A percentile compares a stretch with the other conserved stretches of the same genome.
Evolutionary conservation across 2,329 filamentous ascomycete species (phyloP).

Genomic region (Tolypocladium ophioglossoides): DNA sequence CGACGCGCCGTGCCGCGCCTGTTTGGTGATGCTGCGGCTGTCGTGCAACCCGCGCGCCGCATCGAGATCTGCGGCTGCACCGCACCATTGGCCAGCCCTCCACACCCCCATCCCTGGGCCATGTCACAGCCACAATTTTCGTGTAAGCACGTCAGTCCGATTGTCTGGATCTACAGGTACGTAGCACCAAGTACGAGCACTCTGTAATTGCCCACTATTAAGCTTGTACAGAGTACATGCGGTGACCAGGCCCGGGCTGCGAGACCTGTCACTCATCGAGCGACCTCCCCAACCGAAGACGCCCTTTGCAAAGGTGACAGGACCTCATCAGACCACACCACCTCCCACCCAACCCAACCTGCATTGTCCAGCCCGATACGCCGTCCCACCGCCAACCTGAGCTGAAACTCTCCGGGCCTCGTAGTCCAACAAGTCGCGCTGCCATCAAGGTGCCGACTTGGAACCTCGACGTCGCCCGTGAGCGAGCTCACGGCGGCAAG

Average conservation of each 20-base stretch:
- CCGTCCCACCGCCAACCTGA: background rate
- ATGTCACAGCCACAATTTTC: background rate
- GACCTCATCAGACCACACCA: background rate
- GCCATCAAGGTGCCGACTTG: background rate
- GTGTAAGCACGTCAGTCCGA: background rate
- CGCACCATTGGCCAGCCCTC: conserved; percentile 3
- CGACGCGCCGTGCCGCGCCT: too few species aligned
- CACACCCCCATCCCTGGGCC: background rate
- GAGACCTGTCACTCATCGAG: background rate
- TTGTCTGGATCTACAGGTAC: background rate
- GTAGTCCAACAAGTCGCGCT: background rate
- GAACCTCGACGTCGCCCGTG: background rate
- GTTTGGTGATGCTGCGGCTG: too few species aligned
- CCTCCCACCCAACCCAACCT: background rate
- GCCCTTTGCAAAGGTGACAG: background rate
- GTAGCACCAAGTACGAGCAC: too few species aligned
- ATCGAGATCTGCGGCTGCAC: conserved; percentile 17
- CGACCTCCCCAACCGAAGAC: background rate
- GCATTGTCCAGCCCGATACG: background rate
- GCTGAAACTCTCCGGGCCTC: background rate
- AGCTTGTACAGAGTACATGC: background rate
- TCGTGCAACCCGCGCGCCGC: conserved; percentile 12
- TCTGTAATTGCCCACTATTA: background rate
- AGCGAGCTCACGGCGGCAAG: background rate
- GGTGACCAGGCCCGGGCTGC: background rate